These are phyloP conservation scores for Rutidosis leptorrhynchoides DNA, from an alignment of 129 eudicot species.

Conservation along the genomic window DNA sequence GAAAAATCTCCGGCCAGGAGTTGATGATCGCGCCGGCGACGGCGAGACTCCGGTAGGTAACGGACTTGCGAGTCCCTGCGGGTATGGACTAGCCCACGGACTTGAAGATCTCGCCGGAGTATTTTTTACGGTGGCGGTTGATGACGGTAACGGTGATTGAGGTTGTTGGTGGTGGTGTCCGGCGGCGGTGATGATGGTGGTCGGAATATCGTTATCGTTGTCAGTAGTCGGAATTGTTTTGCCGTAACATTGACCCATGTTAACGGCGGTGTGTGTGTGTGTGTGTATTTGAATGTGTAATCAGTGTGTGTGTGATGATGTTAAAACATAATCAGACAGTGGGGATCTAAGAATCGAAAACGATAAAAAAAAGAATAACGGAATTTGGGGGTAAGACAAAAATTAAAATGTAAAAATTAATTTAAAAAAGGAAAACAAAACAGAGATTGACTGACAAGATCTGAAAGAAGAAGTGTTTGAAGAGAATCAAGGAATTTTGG, in stretches of 20 bases:
- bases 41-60: conserved; percentile 75
- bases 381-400: conserved; percentile 9
- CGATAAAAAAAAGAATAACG: not conserved
- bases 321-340: conserved; percentile 27
- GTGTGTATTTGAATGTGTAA: not conserved
- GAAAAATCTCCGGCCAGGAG: conserved; percentile 69
- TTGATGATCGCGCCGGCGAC: conserved; percentile 82
- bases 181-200: conserved; percentile 42
- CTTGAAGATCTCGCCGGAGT: conserved; percentile 77
- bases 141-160: conserved; percentile 39
- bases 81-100: conserved; percentile 82
- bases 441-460: conserved; percentile 40
- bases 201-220: conserved; percentile 39
- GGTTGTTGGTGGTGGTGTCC: conserved; percentile 25
- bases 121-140: conserved; percentile 41
- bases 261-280: not conserved
- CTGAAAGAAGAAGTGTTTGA: not conserved
- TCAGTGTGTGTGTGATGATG: not conserved
- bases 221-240: conserved; percentile 71
- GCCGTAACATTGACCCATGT: conserved; percentile 96
- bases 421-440: not conserved
- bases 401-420: not conserved
- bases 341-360: conserved; percentile 22
- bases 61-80: conserved; percentile 53
- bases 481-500: conserved; percentile 5